Percentiles rank a stretch among this genome's conserved stretches.
Evolutionary conservation across 768 basidiomycete genomes (phyloP).

Genomic region (Boletus speciosus): DNA sequence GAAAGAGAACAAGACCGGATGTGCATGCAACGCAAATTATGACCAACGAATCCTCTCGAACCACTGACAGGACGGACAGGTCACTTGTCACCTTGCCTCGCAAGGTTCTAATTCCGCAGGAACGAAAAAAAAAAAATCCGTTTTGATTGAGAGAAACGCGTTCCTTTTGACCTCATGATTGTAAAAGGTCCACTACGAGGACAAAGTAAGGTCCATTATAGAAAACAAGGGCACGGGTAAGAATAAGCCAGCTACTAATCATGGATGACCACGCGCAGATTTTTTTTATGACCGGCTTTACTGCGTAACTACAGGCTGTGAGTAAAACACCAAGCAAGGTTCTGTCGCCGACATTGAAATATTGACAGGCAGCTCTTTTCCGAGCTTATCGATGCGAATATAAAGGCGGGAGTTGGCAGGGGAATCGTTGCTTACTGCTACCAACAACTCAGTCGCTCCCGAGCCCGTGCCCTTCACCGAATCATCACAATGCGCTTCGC

Average conservation of each 20-base stretch:
- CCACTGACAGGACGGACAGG: background rate
- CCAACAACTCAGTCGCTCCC: background rate
- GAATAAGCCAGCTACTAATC: background rate
- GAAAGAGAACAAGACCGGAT: background rate
- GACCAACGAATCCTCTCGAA: background rate
- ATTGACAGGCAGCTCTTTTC: background rate
- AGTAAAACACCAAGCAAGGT: background rate
- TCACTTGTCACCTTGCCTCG: background rate
- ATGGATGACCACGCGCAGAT: background rate
- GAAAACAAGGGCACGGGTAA: background rate
- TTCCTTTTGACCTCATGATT: background rate
- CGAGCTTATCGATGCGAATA: background rate
- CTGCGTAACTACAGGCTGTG: background rate
- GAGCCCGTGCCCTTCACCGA: background rate
- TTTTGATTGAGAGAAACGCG: background rate
- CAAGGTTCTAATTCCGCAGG: background rate
- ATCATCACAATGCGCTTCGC: constrained; percentile 16
- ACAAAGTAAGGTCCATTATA: background rate
- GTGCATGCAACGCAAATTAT: background rate
- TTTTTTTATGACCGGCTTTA: background rate
- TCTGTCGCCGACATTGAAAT: background rate
- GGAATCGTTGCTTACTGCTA: too few species aligned
- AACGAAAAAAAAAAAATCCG: background rate
- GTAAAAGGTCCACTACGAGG: too few species aligned
- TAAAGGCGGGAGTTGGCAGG: background rate